Base-by-base conservation (phyloP, 139 green algal species). In the Volvox africanus region DNA sequence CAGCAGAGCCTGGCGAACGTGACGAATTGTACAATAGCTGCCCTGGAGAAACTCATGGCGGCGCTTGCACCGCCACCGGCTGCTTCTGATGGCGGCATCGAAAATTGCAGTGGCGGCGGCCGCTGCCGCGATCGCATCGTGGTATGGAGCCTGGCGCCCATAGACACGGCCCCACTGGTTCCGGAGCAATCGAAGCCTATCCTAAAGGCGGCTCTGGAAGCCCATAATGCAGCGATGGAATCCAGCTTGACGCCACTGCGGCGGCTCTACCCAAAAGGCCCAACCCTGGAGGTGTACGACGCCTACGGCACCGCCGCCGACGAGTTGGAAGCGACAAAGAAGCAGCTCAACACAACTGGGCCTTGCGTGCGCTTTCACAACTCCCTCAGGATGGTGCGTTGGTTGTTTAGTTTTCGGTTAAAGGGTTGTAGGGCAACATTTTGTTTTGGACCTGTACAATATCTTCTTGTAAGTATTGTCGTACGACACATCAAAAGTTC, bases 211-310 rank as follows among this genome's bases (percentile, higher is more conserved):
- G 81, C 61, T 20, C 30, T 87, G 18, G 30, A 28, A 2, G 32
- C 61, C 17, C 30, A 76, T 61, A 87, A 87, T n/a, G 9, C 30
- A 3, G 30, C 3, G 3, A 11, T 87, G 61, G 61, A 87, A 20
- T n/a, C 81, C 61, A 76, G n/a, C 18, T n/a, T 87, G 61, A 33
- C n/a, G 32, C 81, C 81, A 61, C 81, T 87, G 61, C 81, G 81
- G 17, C 20, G 21, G 21, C 81, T 55, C 81, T 76, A 87, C 81
- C 81, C 61, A 9, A 33, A 76, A 32, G 61, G 61, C 13, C 61
- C 61, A 12, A 17, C 16, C n/a, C 32, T 87, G 61, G 17, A 87
- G 11, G 30, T 87, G 81, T 87, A 62, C 81, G 81, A 87, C 81
- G 30, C 61, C 6, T 77, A 62, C 81, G 55, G 35, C 28, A 17